Evolutionary conservation across 257 asterid genomes (phyloP).

Genomic region (Striga asiatica): DNA sequence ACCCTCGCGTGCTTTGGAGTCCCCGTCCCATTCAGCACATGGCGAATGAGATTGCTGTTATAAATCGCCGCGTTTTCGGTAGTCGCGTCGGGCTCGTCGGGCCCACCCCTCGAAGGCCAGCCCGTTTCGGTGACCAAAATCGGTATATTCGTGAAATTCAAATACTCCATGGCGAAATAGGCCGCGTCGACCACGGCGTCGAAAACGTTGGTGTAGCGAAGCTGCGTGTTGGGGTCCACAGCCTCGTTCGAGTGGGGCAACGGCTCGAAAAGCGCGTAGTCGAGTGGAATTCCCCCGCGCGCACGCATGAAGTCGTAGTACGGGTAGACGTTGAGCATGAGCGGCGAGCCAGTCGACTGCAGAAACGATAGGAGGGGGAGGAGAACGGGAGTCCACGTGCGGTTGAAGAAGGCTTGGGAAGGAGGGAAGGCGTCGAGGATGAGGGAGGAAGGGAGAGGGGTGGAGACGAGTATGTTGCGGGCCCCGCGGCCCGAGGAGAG

Average conservation of each 20-base stretch:
- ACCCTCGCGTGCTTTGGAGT: slow-evolving; percentile 78
- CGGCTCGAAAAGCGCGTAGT: slow-evolving; percentile 74
- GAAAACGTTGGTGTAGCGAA: slow-evolving; percentile 71
- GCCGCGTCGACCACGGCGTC: slow-evolving; percentile 92
- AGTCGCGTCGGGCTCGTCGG: slow-evolving; percentile 72
- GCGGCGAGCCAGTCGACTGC: slow-evolving; percentile 52
- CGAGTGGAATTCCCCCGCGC: slow-evolving; percentile 67
- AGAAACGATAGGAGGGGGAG: slow-evolving; percentile 65
- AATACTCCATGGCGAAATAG: slow-evolving; percentile 65
- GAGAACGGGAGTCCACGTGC: slow-evolving; percentile 62
- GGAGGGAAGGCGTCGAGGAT: slow-evolving; percentile 94
- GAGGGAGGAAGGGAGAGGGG: slow-evolving; percentile 65
- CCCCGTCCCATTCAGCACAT: slow-evolving; percentile 61
- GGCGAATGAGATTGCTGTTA: slow-evolving; percentile 71
- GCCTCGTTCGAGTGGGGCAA: slow-evolving; percentile 76
- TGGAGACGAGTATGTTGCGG: slow-evolving; percentile 67
- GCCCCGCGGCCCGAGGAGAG: slow-evolving; percentile 67
- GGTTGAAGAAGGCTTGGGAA: slow-evolving; percentile 88
- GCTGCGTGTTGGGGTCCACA: slow-evolving; percentile 75
- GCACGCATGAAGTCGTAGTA: slow-evolving; percentile 62
- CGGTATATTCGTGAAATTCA: slow-evolving; percentile 77
- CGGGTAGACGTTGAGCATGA: slow-evolving; percentile 75
- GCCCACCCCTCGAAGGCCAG: slow-evolving; percentile 86
- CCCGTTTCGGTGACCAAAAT: slow-evolving; percentile 76
- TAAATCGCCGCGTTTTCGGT: slow-evolving; percentile 72